Evolutionary conservation across 768 basidiomycete species (phyloP).

Genomic region (Leucocoprinus leucothites): DNA sequence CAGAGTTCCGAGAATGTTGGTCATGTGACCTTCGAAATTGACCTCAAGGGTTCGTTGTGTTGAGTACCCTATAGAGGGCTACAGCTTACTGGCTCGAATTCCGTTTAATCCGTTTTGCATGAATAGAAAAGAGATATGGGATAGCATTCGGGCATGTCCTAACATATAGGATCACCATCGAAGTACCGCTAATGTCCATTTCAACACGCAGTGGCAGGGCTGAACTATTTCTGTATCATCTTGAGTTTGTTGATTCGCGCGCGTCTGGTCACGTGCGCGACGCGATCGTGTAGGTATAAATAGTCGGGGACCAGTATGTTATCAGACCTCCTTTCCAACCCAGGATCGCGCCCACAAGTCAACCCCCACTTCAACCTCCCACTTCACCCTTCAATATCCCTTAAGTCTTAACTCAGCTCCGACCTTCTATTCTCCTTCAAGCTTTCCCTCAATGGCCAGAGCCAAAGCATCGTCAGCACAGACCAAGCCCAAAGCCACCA

Average conservation of each 20-base stretch:
- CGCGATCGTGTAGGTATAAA: slow-evolving; percentile 49
- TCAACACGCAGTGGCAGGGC: background rate
- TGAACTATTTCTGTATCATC: background rate
- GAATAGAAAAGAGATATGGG: no score
- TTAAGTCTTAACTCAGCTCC: background rate
- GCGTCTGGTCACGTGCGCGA: slow-evolving; percentile 34
- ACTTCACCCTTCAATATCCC: background rate
- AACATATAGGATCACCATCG: no score
- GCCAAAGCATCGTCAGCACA: slow-evolving; percentile 29
- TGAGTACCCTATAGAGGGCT: no score
- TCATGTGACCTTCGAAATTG: no score
- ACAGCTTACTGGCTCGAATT: no score
- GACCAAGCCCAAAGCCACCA: slow-evolving; percentile 25
- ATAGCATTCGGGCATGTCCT: no score
- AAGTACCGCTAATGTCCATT: no score
- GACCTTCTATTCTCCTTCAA: slow-evolving; percentile 9
- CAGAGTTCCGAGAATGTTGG: no score
- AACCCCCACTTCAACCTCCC: slow-evolving; percentile 6
- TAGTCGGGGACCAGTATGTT: slow-evolving; percentile 28
- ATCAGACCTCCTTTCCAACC: slow-evolving; percentile 36
- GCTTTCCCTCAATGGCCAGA: slow-evolving; percentile 25
- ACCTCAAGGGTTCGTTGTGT: no score
- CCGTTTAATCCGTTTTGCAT: no score
- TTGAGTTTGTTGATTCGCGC: slow-evolving; percentile 38
- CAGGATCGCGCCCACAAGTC: slow-evolving; percentile 20